A percentile compares a stretch with the other conserved stretches of the same genome.
phyloP scores from a whole-genome alignment of 805 yeast species.

The Candida incommunis region DNA sequence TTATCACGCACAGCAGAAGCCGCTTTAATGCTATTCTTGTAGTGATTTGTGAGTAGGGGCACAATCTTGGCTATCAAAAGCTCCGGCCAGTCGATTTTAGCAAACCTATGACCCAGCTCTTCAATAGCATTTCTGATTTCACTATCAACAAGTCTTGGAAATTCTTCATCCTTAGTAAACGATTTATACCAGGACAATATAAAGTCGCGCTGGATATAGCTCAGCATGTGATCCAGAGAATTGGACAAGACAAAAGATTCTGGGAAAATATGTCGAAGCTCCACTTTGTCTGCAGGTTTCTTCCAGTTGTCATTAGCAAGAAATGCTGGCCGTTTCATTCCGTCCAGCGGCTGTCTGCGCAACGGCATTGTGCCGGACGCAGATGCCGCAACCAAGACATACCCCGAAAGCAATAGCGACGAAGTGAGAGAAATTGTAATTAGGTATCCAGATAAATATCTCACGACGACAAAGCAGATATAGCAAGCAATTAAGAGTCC shows the following conservation, averaged over 20 bases:
- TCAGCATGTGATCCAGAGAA: constrained; percentile 35
- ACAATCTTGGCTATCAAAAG: constrained; percentile 42
- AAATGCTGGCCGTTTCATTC: background rate
- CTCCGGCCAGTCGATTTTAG: constrained; percentile 36
- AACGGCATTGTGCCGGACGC: background rate
- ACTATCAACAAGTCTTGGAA: constrained; percentile 28
- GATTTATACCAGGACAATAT: constrained; percentile 41
- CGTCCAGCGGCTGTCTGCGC: background rate
- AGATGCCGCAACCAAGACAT: background rate
- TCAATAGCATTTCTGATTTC: constrained; percentile 31
- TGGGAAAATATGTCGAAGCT: constrained; percentile 21
- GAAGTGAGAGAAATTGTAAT: background rate
- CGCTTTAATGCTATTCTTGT: constrained; percentile 33
- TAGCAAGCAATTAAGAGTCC: background rate
- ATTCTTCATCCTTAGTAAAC: constrained; percentile 28
- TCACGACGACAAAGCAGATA: background rate
- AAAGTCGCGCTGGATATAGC: constrained; percentile 36
- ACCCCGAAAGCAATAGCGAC: background rate
- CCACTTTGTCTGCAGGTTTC: background rate
- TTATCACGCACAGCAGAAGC: constrained; percentile 20
- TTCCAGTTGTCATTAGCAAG: background rate
- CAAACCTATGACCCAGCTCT: constrained; percentile 29
- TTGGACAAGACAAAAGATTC: constrained; percentile 41
- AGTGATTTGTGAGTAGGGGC: constrained; percentile 57
- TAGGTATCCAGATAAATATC: background rate